Evolutionary conservation across 2,329 filamentous ascomycete species (phyloP), one percentile per base, ranked within the genome.

Genomic region (Aschersonia sp.): DNA sequence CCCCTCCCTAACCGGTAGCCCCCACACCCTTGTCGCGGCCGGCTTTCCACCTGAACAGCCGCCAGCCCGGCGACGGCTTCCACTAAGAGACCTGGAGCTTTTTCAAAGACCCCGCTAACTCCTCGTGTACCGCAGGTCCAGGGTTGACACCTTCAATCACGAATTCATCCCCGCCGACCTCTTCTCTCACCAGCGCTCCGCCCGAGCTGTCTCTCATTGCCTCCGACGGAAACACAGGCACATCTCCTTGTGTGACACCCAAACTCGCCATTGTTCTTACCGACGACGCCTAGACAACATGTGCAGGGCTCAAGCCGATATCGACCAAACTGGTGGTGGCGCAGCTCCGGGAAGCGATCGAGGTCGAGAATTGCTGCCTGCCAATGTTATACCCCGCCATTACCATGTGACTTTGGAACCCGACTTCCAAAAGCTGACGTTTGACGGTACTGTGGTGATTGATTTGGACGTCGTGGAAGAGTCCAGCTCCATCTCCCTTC

Each of bases 341-440:
- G 51, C 49, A 12, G 49, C 52, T 46, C 41, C 54, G 22, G 45
- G 49, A 22, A 47, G 43, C 31, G 35, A 47, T 43, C 67, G 59
- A 14, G 57, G 54, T 40, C 82, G 90, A 58, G 85, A 94, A 71
- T 83, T 97, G 54, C 75, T 97, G 57, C 92, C 90, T 46, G 81
- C 82, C 67, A 94, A 96, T 61, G 87, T 96, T 59, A 84, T 90
- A 64, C 89, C 90, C n/a, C 68, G 75, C 40, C 88, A 97, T 69
- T 97, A 97, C 68, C 80, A 94, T 64, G 68, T 97, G 57, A 92
- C 86, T 1, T 74, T 97, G 52, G 92, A 97, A 69, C 88, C 90
- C 47, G 79, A 96, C 69, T 85, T 97, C 57, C 76, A 85, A 57
- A 88, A 83, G 54, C 87, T 92, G 66, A 87, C 80, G 53, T 97